Conservation (phyloP, 2,329 filamentous ascomycete genomes). For the Aureobasidium vineae region DNA sequence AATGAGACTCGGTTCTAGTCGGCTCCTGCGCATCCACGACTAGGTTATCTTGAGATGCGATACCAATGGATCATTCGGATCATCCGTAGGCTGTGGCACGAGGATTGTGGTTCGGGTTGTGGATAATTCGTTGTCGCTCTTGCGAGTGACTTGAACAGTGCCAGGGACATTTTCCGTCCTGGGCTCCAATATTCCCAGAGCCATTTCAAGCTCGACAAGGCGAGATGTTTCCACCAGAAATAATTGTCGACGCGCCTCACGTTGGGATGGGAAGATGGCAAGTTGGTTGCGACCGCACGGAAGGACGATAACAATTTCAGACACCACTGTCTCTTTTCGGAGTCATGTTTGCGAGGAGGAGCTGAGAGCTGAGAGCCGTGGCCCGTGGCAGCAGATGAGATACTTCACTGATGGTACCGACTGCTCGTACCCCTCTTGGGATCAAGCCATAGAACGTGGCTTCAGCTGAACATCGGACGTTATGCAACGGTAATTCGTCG, state of each 20-base stretch:
- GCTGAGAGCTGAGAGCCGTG: background rate
- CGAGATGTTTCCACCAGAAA: background rate
- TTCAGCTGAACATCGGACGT: constrained; percentile 21
- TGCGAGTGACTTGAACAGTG: constrained; percentile 38
- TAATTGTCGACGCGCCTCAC: background rate
- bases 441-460: constrained; percentile 16
- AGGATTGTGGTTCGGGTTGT: constrained; percentile 55
- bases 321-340: background rate
- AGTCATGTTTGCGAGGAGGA: constrained; percentile 2
- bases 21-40: background rate
- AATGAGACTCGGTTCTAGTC: background rate
- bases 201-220: constrained; percentile 49
- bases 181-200: constrained; percentile 72
- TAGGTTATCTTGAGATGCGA: constrained; percentile 28
- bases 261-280: background rate
- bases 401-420: background rate
- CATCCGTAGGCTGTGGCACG: constrained; percentile 85
- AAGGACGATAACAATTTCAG: background rate
- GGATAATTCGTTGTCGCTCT: constrained; percentile 30
- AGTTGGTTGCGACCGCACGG: background rate
- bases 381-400: background rate
- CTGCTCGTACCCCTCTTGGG: background rate
- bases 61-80: constrained; percentile 83
- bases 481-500: background rate
- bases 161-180: constrained; percentile 70